Percentiles rank a stretch among this genome's conserved stretches.
Evolutionary conservation across 495 filamentous ascomycete species (phyloP).

Genomic region (Aspergillus incahuasiensis): DNA sequence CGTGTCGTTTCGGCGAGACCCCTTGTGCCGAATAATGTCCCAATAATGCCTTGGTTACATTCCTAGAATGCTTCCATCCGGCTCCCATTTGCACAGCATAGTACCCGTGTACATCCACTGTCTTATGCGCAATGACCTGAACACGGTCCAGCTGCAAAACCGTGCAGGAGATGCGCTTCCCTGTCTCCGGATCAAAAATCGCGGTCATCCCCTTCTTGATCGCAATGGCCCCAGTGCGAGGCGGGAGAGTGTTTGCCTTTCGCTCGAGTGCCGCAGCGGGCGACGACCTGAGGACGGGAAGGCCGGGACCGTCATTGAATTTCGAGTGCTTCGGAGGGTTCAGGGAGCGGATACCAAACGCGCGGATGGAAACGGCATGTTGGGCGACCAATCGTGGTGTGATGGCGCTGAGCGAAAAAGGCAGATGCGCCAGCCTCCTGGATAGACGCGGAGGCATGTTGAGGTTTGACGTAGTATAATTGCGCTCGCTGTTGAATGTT

Average conservation of each 20-base stretch:
- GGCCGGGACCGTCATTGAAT: slow-evolving; percentile 41
- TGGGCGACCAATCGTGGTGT: slow-evolving; percentile 17
- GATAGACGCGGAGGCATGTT: slow-evolving; percentile 36
- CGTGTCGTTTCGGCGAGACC: slow-evolving; percentile 72
- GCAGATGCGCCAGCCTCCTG: slow-evolving; percentile 33
- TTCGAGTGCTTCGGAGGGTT: slow-evolving; percentile 43
- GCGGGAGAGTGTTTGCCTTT: slow-evolving; percentile 67
- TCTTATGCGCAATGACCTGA: slow-evolving; percentile 83
- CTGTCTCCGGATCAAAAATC: slow-evolving; percentile 70
- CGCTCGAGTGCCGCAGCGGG: slow-evolving; percentile 76
- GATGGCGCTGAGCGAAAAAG: slow-evolving; percentile 19
- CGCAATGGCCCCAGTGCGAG: slow-evolving; percentile 76
- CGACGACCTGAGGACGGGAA: slow-evolving; percentile 60
- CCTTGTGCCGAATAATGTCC: slow-evolving; percentile 79
- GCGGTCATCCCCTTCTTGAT: slow-evolving; percentile 95
- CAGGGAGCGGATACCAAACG: slow-evolving; percentile 48
- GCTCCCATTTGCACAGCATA: slow-evolving; percentile 85
- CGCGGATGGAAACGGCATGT: slow-evolving; percentile 22
- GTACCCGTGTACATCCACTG: slow-evolving; percentile 74
- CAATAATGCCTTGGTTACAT: slow-evolving; percentile 71
- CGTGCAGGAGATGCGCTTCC: slow-evolving; percentile 77
- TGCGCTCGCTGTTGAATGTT: slow-evolving; percentile 10
- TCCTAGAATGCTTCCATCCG: slow-evolving; percentile 69
- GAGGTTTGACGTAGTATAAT: slow-evolving; percentile 9
- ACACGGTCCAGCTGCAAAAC: slow-evolving; percentile 92